These are phyloP conservation scores for Epichloe sibirici DNA, from an alignment of 2,329 filamentous ascomycete species.

Conservation along the genomic window DNA sequence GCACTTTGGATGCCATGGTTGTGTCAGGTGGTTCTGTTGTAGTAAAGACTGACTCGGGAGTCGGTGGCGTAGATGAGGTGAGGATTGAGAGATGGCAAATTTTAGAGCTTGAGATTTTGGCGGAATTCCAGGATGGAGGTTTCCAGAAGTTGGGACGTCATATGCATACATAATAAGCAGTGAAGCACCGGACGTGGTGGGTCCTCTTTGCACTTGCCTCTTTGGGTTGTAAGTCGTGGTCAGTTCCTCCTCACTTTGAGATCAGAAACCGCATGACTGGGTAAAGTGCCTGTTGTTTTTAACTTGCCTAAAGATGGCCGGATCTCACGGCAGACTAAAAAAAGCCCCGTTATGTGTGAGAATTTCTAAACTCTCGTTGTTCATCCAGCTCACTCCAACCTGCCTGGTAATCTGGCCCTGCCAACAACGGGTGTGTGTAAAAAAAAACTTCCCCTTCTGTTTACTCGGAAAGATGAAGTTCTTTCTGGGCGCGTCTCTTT, in stretches of 20 bases:
- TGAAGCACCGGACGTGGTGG: no score
- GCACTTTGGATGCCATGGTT: slow-evolving; percentile 19
- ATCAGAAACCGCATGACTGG: neutral
- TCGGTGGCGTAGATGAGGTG: no score
- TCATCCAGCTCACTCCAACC: neutral
- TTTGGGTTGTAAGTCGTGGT: neutral
- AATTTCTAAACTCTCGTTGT: no score
- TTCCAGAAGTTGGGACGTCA: no score
- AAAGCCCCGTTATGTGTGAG: no score
- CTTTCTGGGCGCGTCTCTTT: neutral
- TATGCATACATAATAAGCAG: no score
- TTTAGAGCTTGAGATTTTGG: no score
- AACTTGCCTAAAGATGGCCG: neutral
- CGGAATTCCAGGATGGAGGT: no score
- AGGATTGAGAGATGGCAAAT: no score
- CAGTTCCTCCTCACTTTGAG: slow-evolving; percentile 2
- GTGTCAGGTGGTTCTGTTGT: neutral
- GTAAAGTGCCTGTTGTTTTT: neutral
- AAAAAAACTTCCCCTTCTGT: no score
- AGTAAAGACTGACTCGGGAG: no score
- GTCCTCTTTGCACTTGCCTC: neutral
- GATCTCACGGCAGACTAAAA: no score
- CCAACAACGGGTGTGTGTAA: neutral
- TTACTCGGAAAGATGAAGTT: slow-evolving; percentile 2
- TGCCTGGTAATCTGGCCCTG: neutral